These are phyloP conservation scores for Oryza glaberrima DNA, from an alignment of 176 grass and related monocot genomes.

Conservation along the genomic window DNA sequence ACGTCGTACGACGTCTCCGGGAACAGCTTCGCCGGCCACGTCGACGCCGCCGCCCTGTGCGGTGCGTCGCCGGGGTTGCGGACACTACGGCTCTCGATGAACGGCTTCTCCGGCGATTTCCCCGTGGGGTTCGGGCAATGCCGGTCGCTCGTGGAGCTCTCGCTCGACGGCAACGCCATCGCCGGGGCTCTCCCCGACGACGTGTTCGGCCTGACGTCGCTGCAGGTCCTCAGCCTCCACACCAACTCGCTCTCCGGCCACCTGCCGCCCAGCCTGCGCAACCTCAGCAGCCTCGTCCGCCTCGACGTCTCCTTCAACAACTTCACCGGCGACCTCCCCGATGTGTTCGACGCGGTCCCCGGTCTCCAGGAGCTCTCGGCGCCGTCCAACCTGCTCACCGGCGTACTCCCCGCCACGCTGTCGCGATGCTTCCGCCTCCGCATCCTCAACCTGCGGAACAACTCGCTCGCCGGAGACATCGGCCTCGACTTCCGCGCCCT, in stretches of 20 bases:
- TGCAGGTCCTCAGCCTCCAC: slow-evolving; percentile 45
- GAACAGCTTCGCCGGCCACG: slow-evolving; percentile 34
- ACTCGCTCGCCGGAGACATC: slow-evolving; percentile 53
- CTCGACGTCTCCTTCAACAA: slow-evolving; percentile 74
- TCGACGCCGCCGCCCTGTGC: slow-evolving; percentile 43
- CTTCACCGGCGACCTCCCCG: slow-evolving; percentile 48
- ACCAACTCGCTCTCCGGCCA: slow-evolving; percentile 53
- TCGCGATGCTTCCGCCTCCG: slow-evolving; percentile 47
- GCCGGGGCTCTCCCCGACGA: slow-evolving; percentile 45
- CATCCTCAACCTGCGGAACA: slow-evolving; percentile 59
- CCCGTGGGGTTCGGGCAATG: slow-evolving; percentile 53
- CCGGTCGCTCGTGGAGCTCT: slow-evolving; percentile 48
- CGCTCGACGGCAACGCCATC: slow-evolving; percentile 60
- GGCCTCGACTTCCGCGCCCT: slow-evolving; percentile 48
- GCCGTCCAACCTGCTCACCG: slow-evolving; percentile 46
- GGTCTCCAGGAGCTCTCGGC: slow-evolving; percentile 49
- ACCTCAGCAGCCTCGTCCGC: slow-evolving; percentile 50
- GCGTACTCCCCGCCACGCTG: slow-evolving; percentile 49
- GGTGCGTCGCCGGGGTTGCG: slow-evolving; percentile 6
- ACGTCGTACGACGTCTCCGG: slow-evolving; percentile 41
- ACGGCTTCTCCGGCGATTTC: slow-evolving; percentile 46
- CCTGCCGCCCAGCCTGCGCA: slow-evolving; percentile 41
- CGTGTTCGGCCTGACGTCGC: slow-evolving; percentile 44
- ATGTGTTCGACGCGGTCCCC: slow-evolving; percentile 47
- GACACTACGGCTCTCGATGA: slow-evolving; percentile 49